A percentile compares a stretch with the other conserved stretches of the same genome.
phyloP scores from a whole-genome alignment of 2,329 filamentous ascomycete species.

The Biscogniauxia mediterranea region DNA sequence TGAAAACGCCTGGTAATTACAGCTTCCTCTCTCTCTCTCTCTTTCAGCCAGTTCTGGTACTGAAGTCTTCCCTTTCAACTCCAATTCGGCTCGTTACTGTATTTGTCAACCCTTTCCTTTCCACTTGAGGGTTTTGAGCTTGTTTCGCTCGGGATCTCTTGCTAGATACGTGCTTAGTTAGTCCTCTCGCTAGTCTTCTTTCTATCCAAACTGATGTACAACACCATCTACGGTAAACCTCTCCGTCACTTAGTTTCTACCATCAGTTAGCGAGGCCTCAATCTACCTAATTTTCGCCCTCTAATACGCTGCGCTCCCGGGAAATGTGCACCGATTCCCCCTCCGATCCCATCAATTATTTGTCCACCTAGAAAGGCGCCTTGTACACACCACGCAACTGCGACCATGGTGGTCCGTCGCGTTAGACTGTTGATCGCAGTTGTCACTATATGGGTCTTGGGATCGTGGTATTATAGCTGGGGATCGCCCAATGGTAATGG shows the following conservation, averaged over 20 bases:
- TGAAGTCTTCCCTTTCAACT: not conserved
- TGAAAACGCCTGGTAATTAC: too few relatives aligned
- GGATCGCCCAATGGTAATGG: slow-evolving; percentile 11
- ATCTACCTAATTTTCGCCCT: not conserved
- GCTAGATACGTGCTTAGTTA: not conserved
- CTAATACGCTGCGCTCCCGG: not conserved
- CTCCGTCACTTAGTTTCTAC: not conserved
- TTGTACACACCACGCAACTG: not conserved
- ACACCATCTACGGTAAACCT: not conserved
- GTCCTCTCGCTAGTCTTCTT: not conserved
- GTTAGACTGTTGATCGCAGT: slow-evolving; percentile 30
- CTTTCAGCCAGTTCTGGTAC: too few relatives aligned
- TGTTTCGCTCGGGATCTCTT: not conserved
- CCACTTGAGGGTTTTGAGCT: too few relatives aligned
- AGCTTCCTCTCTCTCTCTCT: too few relatives aligned
- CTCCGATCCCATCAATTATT: not conserved
- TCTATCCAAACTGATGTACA: not conserved
- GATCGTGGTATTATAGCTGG: slow-evolving; percentile 33
- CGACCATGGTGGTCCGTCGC: slow-evolving; percentile 31
- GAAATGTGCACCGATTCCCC: not conserved
- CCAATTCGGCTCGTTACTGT: not conserved
- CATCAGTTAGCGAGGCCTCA: not conserved
- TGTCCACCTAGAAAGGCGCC: not conserved
- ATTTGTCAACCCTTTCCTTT: too few relatives aligned
- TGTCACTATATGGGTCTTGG: slow-evolving; percentile 29